Evolutionary conservation across 352 stramenopile species (phyloP), one percentile per base, ranked within the genome.

Genomic region (Phytophthora sojae): DNA sequence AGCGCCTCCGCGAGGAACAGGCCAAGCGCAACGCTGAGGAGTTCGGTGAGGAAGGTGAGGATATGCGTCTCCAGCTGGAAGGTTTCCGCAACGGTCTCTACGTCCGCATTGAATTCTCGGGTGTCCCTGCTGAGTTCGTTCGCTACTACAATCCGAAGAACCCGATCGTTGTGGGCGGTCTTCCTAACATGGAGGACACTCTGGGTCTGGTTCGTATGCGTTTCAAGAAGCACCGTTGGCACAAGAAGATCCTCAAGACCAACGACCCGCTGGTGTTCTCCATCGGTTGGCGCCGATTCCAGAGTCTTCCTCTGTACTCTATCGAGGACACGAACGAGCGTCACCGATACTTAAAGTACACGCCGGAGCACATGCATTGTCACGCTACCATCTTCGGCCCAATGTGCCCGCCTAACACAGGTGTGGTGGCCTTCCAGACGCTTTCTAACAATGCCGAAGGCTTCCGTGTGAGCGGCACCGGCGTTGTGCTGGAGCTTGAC

Each of bases 311-410:
- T 6, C 71, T 99, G n/a, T 99, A 98, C 77, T 98, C 96, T 35
- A 99, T 99, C 14, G 97, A 99, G 80, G 98, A 99, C 78, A 88
- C 95, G 62, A 99, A 99, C 76, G 96, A 98, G 49, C 91, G 97
- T 2, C 93, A 99, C 74, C 86, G 95, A 47, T 97, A 96, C 72
- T 85, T 99, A 59, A 99, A 99, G 84, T 99, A 96, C 82, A 99
- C 98, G n/a, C 98, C 98, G 0, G 98, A 99, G 79, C 97, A 99
- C 88, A 99, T 99, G 98, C 98, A 99, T 85, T 99, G 98, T 64
- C 91, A 97, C 60, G 96, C 95, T 29, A 99, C 96, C 8, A 99
- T 99, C 69, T 99, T 98, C 62, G 98, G 96, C 0, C 97, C 97
- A 0, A 89, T 98, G 68, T 93, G 92, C 9, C 95, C 98, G 50